Evolutionary conservation across 306 rosid genomes (phyloP), one percentile per base, ranked within the genome.

Genomic region (Vigna hirtella): DNA sequence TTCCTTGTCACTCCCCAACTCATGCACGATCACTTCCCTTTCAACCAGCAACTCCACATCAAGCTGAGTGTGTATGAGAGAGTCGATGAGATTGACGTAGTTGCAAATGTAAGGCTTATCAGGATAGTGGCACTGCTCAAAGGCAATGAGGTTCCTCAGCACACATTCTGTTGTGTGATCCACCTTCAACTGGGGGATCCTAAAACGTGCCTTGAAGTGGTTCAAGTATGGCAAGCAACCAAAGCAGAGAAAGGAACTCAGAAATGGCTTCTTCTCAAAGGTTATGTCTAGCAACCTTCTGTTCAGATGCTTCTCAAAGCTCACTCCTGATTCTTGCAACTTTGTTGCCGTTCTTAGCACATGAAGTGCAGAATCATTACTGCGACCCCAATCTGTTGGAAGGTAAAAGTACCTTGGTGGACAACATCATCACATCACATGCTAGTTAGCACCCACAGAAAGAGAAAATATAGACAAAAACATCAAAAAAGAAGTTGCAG

Each of bases 61-160:
- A 3, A 56, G 74, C n/a, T 42, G 45, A 0, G 83, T 87, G 82
- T 89, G 77, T 5, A 87, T 88, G 0, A 87, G 88, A 7, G 86
- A 69, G 18, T 86, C 88, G 28, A 91, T 16, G 1, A 89, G 74
- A 10, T 74, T 64, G 2, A 86, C 77, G 26, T 91, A 86, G 28
- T 81, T 86, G 77, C 87, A 87, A 14, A 91, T 70, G 13, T 87
- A 82, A 15, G 89, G 77, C 0, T 80, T 16, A 0, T 66, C 20
- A 0, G 90, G 87, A 20, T 88, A 86, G 48, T 84, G 81, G 42
- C 91, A 87, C 66, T 83, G 92, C 77, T 88, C 92, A 15, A 90
- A 57, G 2, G 95, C 90, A 69, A 88, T 85, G 2, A 90, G 78
- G 62, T 90, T 90, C 65, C 93, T 50, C 0, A 87, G 40, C n/a